These are phyloP conservation scores for Xylaria venustula DNA, from an alignment of 495 filamentous ascomycete species.

Conservation along the genomic window DNA sequence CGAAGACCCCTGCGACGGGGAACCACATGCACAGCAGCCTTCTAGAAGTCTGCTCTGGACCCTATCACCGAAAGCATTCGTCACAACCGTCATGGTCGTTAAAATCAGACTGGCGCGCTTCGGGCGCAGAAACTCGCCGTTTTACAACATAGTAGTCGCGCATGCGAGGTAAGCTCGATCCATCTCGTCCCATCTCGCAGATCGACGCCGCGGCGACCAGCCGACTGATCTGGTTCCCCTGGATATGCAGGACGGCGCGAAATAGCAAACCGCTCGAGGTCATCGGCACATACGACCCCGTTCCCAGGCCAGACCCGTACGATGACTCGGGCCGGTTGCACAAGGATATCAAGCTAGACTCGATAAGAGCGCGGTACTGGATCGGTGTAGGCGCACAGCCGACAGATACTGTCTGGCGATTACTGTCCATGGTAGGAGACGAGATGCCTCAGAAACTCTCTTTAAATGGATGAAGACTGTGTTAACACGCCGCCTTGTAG, in stretches of 20 bases:
- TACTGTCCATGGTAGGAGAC: constrained; percentile 75
- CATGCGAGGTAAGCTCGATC: constrained; percentile 77
- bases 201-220: neutral
- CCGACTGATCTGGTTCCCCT: constrained; percentile 12
- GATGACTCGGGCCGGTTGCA: constrained; percentile 64
- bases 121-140: constrained; percentile 77
- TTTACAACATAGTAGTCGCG: constrained; percentile 96
- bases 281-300: constrained; percentile 89
- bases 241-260: constrained; percentile 61
- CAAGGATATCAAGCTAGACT: constrained; percentile 90
- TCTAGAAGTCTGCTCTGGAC: neutral
- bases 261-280: constrained; percentile 90
- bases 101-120: constrained; percentile 92
- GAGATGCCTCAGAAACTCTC: neutral
- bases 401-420: constrained; percentile 80
- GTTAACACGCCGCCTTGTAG: constrained; percentile 12
- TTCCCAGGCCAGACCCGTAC: constrained; percentile 69
- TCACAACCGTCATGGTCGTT: constrained; percentile 70
- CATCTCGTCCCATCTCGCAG: no score
- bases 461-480: no score
- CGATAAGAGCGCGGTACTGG: constrained; percentile 84
- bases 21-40: neutral
- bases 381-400: constrained; percentile 95
- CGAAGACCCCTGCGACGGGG: neutral
- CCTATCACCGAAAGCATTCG: neutral